Percentiles rank a stretch among this genome's conserved stretches.
These are phyloP conservation scores for Hypholoma sublateritium DNA, from an alignment of 768 basidiomycete genomes.

Conservation along the genomic window DNA sequence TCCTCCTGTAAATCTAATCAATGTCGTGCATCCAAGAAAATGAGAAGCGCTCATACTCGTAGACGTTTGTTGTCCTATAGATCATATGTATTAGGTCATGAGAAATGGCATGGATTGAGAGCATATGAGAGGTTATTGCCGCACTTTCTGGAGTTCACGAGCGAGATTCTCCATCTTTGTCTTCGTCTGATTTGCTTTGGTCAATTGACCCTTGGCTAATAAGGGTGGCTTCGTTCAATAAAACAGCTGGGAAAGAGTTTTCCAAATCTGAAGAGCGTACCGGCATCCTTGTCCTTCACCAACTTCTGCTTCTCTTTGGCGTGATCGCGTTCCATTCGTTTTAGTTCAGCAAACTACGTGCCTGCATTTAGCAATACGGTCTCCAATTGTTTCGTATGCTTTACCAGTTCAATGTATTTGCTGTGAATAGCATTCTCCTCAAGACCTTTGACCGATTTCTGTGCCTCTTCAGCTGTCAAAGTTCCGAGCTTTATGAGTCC, in stretches of 20 bases:
- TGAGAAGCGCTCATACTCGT: slow-evolving; percentile 50
- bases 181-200: slow-evolving; percentile 87
- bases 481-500: slow-evolving; percentile 15
- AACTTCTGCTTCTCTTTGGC: slow-evolving; percentile 92
- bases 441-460: slow-evolving; percentile 81
- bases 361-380: slow-evolving; percentile 12
- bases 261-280: slow-evolving; percentile 36
- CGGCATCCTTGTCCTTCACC: slow-evolving; percentile 87
- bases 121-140: slow-evolving; percentile 16
- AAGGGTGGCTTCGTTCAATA: neutral
- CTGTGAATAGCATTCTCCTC: slow-evolving; percentile 80
- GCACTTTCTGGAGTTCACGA: slow-evolving; percentile 85
- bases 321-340: slow-evolving; percentile 83
- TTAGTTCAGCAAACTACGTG: slow-evolving; percentile 82
- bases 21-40: slow-evolving; percentile 10
- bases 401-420: slow-evolving; percentile 87
- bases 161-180: slow-evolving; percentile 89
- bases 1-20: slow-evolving; percentile 60
- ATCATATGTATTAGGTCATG: slow-evolving; percentile 11
- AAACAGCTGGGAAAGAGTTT: neutral
- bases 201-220: slow-evolving; percentile 80
- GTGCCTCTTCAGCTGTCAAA: slow-evolving; percentile 77
- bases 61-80: slow-evolving; percentile 85
- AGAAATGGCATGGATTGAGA: slow-evolving; percentile 13
- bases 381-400: slow-evolving; percentile 21